These are phyloP conservation scores for Ogataea methanolica DNA, from an alignment of 805 yeast genomes.

Conservation along the genomic window DNA sequence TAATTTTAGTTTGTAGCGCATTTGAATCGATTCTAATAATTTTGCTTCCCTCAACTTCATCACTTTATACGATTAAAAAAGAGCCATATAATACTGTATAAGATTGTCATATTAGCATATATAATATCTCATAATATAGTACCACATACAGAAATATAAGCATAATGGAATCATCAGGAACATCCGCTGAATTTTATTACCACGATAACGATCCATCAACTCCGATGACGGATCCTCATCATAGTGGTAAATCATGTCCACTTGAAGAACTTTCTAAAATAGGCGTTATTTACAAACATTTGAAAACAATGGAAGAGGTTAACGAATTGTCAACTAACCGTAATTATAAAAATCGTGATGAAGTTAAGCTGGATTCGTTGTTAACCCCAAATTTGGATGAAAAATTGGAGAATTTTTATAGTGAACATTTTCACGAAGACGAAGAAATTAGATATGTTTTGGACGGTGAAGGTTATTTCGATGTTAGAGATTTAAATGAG, in stretches of 20 bases:
- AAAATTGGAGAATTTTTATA: constrained; percentile 66
- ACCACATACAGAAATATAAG: neutral
- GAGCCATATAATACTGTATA: no score
- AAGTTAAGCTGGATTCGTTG: constrained; percentile 52
- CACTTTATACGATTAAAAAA: no score
- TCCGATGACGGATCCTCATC: constrained; percentile 66
- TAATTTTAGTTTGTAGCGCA: no score
- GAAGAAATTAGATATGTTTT: constrained; percentile 90
- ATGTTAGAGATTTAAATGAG: constrained; percentile 58
- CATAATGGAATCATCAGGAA: constrained; percentile 2
- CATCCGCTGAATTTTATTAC: constrained; percentile 36
- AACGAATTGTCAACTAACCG: constrained; percentile 65
- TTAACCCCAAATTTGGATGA: constrained; percentile 59
- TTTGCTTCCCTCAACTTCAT: no score
- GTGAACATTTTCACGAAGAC: constrained; percentile 92
- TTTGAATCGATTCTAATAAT: no score
- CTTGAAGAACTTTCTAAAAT: constrained; percentile 45
- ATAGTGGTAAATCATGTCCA: constrained; percentile 59
- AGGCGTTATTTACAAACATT: constrained; percentile 65
- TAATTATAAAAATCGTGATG: constrained; percentile 76
- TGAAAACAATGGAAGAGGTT: constrained; percentile 50
- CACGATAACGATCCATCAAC: constrained; percentile 57
- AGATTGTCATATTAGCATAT: no score
- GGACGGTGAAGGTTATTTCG: constrained; percentile 91
- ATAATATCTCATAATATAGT: neutral